Base-by-base conservation (phyloP, 176 grass and related monocot species). In the Echinochloa phyllopogon region DNA sequence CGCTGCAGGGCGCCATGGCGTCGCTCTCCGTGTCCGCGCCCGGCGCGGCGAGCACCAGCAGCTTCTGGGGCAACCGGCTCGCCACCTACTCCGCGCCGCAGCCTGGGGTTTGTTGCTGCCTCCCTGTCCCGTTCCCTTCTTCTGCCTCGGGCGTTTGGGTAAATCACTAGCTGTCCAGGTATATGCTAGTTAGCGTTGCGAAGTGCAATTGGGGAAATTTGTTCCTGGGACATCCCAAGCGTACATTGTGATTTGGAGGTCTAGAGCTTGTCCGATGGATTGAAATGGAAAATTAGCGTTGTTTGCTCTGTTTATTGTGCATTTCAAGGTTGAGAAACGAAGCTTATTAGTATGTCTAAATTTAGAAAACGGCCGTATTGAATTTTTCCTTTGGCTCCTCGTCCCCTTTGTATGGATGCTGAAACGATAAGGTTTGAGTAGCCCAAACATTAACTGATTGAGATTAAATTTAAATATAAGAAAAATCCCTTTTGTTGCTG, bases 1-100 rank as follows among this genome's bases (percentile, higher is more conserved):
- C 83, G 61, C n/a, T 91, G 81, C 89, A 91, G 85, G 81, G 75
- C 24, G 69, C 81, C 61, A 87, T 91, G 81, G 80, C 69, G 24
- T 42, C 80, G 36, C 89, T 91, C 75, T 91, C 85, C 61, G 2
- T 87, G 62, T 91, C 81, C 33, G 51, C 80, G 24, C 61, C 62
- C 1, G 62, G 87, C 8, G 1, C 65, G 51, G 61, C 75, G 10
- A 70, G 80, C 81, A 75, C 61, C 53, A 84, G 80, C 44, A 79
- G 36, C 69, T 84, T 91, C 89, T 91, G 80, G 80, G 89, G 85
- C 23, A 66, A 71, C 81, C 76, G 69, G 69, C 85, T 87, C 62
- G 33, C 68, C 12, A 75, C 81, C 75, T 84, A 37, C 85, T 80
- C 75, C 53, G 49, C 89, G 36, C 67, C 81, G 80, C 81, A 69